Percentiles rank a stretch among this genome's conserved stretches.
These are phyloP conservation scores for Calonectria montana DNA, from an alignment of 2,329 filamentous ascomycete genomes.

Conservation along the genomic window DNA sequence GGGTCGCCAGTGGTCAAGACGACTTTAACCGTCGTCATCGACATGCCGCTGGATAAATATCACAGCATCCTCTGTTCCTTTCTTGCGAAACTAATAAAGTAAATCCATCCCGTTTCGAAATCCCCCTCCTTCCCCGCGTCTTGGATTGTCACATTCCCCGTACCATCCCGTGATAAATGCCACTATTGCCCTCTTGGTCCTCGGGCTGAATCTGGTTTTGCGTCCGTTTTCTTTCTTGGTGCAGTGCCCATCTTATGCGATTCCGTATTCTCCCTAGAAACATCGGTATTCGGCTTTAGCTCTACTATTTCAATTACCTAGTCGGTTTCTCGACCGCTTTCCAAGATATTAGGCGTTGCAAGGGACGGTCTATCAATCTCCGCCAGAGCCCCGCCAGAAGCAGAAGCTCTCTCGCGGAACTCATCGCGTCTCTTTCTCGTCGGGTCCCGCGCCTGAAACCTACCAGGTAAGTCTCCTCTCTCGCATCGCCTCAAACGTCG, in stretches of 20 bases:
- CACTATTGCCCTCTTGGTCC: neutral
- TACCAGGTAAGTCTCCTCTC: constrained; percentile 34
- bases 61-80: constrained; percentile 26
- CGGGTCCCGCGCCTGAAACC: constrained; percentile 28
- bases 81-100: constrained; percentile 4
- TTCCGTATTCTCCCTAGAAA: constrained; percentile 18
- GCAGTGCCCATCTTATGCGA: neutral
- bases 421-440: constrained; percentile 31
- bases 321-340: neutral
- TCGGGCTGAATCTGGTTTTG: neutral
- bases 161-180: constrained; percentile 19
- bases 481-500: constrained; percentile 22
- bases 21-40: constrained; percentile 21
- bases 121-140: constrained; percentile 27
- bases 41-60: constrained; percentile 36
- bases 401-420: neutral
- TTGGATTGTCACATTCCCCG: constrained; percentile 6
- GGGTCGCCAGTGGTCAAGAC: constrained; percentile 47
- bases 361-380: constrained; percentile 28
- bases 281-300: neutral
- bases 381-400: constrained; percentile 7
- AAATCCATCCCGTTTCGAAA: constrained; percentile 8
- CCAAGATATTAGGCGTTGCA: constrained; percentile 10
- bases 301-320: constrained; percentile 22
- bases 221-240: neutral